Conservation (phyloP, 2,329 filamentous ascomycete genomes). For the Fusarium cicatricum region DNA sequence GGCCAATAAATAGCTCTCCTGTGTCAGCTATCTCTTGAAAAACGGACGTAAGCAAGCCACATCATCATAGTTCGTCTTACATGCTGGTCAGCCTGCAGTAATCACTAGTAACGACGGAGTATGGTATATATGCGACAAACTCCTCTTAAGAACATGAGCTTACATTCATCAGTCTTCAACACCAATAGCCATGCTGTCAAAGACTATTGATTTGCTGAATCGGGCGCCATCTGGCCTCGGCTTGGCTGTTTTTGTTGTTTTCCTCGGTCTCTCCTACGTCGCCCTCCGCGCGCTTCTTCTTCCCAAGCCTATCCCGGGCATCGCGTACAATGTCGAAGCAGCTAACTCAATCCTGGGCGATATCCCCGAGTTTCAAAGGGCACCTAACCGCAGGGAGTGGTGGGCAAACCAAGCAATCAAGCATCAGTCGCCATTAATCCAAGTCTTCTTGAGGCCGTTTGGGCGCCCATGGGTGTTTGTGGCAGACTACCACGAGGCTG, state of each 20-base stretch:
- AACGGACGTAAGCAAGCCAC: too few relatives aligned
- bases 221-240: neutral
- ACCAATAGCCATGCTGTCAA: neutral
- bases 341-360: conserved; percentile 25
- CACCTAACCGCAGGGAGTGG: conserved; percentile 16
- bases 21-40: too few relatives aligned
- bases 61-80: too few relatives aligned
- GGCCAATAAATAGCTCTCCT: too few relatives aligned
- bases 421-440: conserved; percentile 20
- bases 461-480: conserved; percentile 22
- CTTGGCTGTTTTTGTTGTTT: neutral
- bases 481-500: conserved; percentile 25
- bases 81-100: too few relatives aligned
- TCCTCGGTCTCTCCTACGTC: neutral
- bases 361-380: conserved; percentile 10
- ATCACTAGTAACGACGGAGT: too few relatives aligned
- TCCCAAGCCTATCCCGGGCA: conserved; percentile 27
- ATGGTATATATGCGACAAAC: too few relatives aligned
- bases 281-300: neutral
- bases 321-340: conserved; percentile 25
- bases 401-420: conserved; percentile 13
- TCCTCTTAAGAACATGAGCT: too few relatives aligned
- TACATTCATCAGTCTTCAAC: too few relatives aligned
- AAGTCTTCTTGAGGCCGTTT: conserved; percentile 29
- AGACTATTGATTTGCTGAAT: neutral